Evolutionary conservation across 176 grass and related monocot genomes (phyloP), one percentile per base, ranked within the genome.

Genomic region (Bolboschoenus planiculmis): DNA sequence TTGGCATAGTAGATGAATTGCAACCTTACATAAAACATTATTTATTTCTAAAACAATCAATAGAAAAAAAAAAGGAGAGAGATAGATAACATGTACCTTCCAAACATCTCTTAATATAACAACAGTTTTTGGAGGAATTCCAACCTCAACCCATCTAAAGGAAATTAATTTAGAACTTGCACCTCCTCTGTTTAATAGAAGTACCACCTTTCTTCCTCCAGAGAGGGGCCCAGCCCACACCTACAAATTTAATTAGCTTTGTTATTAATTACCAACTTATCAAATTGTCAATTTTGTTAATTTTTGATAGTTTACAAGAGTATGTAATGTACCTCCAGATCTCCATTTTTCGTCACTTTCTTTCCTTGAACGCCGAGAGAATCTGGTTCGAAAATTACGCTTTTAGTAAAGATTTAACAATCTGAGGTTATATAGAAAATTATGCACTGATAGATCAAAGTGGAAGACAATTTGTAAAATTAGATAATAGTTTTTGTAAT

Each of bases 151-250:
- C 89, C 93, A 97, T 0, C 59, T 35, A 8, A 82, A 90, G 0
- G 83, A 81, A 47, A 91, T 85, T 15, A 26, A 11, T 29, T 37
- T 57, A 10, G 56, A 47, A 2, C 34, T 4, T 18, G 30, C 13
- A 21, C 43, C 26, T 0, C 85, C 85, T 3, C 87, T 85, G 81
- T 97, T 97, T 18, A 97, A 80, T 46, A 93, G 60, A 80, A 93
- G 76, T n/a, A 97, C 85, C 9, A 90, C 93, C 36, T 67, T 91
- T 86, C 83, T 86, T 16, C 67, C 80, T 35, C 65, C 7, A n/a
- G 72, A 80, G 30, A 97, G 89, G 33, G 40, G 76, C 27, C 87
- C 91, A 4, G 87, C 83, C 93, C 93, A 97, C 4, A 97, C 88
- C 88, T 97, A 84, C 26, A 79, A 33, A 46, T 65, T 54, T 70